Conservation (phyloP, 1,284 basidiomycete genomes). For the Ganoderma lingzhi region DNA sequence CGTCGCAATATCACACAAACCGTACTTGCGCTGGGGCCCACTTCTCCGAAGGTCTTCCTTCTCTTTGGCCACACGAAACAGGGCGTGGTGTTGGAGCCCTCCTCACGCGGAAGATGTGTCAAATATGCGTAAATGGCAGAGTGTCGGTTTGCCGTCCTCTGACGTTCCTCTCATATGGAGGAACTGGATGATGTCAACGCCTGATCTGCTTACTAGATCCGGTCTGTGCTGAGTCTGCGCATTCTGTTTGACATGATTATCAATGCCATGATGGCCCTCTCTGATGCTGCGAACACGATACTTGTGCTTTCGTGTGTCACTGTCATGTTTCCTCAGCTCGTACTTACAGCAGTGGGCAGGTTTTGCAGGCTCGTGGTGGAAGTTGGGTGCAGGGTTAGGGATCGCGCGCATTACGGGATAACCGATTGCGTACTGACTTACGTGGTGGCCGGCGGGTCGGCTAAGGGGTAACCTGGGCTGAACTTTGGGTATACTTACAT, state of each 20-base stretch:
- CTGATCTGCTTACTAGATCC: slow-evolving; percentile 10
- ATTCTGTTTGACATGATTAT: slow-evolving; percentile 28
- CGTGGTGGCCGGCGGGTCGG: neutral
- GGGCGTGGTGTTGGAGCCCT: neutral
- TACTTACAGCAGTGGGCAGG: neutral
- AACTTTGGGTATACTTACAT: neutral
- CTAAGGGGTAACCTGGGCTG: neutral
- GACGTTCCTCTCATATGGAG: neutral
- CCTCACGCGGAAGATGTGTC: neutral
- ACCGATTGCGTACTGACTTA: slow-evolving; percentile 1
- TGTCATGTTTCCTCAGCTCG: slow-evolving; percentile 10
- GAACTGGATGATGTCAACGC: slow-evolving; percentile 15
- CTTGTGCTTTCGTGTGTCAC: slow-evolving; percentile 15
- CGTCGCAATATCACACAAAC: neutral
- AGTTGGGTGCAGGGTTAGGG: neutral
- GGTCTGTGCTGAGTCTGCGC: slow-evolving; percentile 6
- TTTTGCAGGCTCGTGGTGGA: neutral
- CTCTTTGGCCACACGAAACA: neutral
- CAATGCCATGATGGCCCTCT: slow-evolving; percentile 25
- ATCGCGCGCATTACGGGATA: slow-evolving; percentile 4
- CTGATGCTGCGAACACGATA: slow-evolving; percentile 19
- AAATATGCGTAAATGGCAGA: neutral
- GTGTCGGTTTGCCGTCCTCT: neutral
- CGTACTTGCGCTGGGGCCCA: neutral
- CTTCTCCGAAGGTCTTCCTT: neutral